Evolutionary conservation across 2,329 filamentous ascomycete species (phyloP).

Genomic region (Ceratocystis ficicola): DNA sequence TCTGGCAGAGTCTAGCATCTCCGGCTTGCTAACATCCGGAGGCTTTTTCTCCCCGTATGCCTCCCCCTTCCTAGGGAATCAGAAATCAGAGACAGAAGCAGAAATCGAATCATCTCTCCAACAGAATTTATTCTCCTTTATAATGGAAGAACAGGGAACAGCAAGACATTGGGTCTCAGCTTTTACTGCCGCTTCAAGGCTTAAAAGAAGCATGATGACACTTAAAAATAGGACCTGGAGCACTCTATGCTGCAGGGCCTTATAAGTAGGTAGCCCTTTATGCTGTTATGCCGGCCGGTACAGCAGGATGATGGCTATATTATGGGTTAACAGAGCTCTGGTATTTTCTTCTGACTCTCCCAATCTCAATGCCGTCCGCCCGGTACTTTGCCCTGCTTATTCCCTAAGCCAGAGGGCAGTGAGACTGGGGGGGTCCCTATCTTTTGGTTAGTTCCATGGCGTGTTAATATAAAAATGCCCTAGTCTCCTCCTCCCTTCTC

Average conservation of each 20-base stretch:
- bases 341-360: background rate
- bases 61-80: background rate
- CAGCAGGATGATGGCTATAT: background rate
- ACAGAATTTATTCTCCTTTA: background rate
- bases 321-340: background rate
- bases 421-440: background rate
- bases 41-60: background rate
- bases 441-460: background rate
- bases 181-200: background rate
- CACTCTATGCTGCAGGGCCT: background rate
- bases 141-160: too few relatives aligned
- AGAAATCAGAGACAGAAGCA: background rate
- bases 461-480: background rate
- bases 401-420: background rate
- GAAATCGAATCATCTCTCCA: background rate
- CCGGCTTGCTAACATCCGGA: background rate
- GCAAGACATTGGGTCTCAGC: background rate
- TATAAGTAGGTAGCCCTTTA: background rate
- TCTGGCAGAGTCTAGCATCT: background rate
- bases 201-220: too few relatives aligned
- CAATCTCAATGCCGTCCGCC: background rate
- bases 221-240: background rate
- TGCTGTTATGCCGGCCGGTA: background rate
- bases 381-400: conserved; percentile 8
- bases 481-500: background rate